Evolutionary conservation across 2,329 filamentous ascomycete genomes (phyloP).

Genomic region (Sporothrix variecibatus): DNA sequence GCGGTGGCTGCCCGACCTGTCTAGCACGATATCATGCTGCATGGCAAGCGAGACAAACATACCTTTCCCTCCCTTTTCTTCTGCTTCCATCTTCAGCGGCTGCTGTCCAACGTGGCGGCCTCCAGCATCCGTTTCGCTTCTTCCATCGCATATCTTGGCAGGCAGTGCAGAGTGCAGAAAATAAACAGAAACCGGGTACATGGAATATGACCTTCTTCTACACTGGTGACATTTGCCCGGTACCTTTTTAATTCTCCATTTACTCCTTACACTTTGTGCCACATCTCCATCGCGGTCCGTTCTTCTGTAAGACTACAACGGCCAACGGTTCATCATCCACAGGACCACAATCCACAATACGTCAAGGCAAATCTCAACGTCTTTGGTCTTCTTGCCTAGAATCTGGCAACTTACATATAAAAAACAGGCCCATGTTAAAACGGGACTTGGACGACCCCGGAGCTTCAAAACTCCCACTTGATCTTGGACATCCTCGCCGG

Average conservation of each 20-base stretch:
- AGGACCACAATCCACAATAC: not conserved
- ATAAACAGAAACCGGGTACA: not conserved
- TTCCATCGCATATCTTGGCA: constrained; percentile 10
- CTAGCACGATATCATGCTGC: not conserved
- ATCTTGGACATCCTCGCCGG: not conserved
- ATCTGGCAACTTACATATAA: not conserved
- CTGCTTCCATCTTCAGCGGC: not conserved
- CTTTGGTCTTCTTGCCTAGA: not conserved
- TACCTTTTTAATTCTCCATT: not conserved
- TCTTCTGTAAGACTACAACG: not conserved
- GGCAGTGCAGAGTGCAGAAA: not conserved
- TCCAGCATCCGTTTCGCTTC: not conserved
- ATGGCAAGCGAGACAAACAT: constrained; percentile 6
- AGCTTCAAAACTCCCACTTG: not conserved
- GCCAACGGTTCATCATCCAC: not conserved
- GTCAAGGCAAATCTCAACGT: not conserved
- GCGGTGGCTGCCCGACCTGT: not conserved
- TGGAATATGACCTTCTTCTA: not conserved
- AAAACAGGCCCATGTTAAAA: not conserved
- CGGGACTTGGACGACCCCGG: not conserved
- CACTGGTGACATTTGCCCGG: not conserved
- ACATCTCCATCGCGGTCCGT: not conserved
- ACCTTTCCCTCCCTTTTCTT: not conserved
- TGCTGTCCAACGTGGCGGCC: not conserved
- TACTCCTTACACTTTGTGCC: not conserved